A percentile compares a stretch with the other conserved stretches of the same genome.
Conservation (phyloP, 2,329 filamentous ascomycete species). For the Botrytis paeoniae region DNA sequence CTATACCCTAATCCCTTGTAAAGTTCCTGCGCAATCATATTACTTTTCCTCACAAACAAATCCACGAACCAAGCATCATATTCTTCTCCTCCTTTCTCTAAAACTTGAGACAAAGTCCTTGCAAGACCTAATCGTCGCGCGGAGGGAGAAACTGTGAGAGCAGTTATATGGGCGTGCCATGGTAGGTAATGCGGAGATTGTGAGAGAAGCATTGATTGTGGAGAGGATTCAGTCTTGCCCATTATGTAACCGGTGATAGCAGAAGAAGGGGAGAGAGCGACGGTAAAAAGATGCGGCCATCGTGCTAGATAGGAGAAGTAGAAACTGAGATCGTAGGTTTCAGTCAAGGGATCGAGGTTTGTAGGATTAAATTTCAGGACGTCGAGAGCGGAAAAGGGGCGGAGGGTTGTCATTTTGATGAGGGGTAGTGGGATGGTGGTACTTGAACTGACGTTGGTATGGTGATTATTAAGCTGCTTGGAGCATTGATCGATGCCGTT, state of each 20-base stretch:
- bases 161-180: conserved; percentile 99
- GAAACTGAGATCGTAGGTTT: conserved; percentile 94
- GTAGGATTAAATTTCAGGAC: conserved; percentile 88
- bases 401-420: conserved; percentile 71
- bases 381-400: conserved; percentile 79
- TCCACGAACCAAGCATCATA: conserved; percentile 94
- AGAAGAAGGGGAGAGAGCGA: conserved; percentile 81
- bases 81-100: conserved; percentile 79
- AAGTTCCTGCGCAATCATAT: conserved; percentile 80
- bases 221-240: conserved; percentile 91
- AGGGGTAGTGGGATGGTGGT: not conserved
- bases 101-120: conserved; percentile 72
- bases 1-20: conserved; percentile 92
- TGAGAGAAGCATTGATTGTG: conserved; percentile 66
- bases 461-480: not conserved
- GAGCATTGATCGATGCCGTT: not conserved
- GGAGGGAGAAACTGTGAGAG: conserved; percentile 84
- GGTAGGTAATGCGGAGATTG: conserved; percentile 89
- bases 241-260: conserved; percentile 96
- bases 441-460: not conserved
- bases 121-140: conserved; percentile 85
- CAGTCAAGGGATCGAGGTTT: conserved; percentile 94
- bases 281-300: conserved; percentile 93
- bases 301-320: conserved; percentile 94
- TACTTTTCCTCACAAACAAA: conserved; percentile 86